These are phyloP conservation scores for Bretziella fagacearum DNA, from an alignment of 2,329 filamentous ascomycete genomes.

Conservation along the genomic window DNA sequence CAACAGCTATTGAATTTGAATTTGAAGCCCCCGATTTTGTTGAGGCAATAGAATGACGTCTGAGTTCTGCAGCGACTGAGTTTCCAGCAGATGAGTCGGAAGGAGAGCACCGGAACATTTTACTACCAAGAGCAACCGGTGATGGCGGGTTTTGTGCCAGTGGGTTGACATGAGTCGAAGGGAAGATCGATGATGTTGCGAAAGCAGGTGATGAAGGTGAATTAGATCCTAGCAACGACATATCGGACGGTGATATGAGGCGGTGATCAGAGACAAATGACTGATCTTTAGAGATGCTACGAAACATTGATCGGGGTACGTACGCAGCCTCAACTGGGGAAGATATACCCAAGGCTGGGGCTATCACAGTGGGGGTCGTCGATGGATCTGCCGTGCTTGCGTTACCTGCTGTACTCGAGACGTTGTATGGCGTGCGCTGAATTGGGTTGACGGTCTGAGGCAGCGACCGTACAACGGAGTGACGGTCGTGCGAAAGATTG, in stretches of 20 bases:
- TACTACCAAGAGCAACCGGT: not conserved
- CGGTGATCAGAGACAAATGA: not conserved
- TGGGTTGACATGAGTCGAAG: slow-evolving; percentile 8
- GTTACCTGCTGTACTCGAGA: not conserved
- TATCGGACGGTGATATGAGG: not conserved
- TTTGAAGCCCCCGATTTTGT: slow-evolving; percentile 6
- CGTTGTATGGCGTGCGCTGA: not conserved
- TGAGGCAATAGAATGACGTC: slow-evolving; percentile 8
- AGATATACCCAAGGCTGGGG: too few relatives aligned
- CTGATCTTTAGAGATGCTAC: not conserved
- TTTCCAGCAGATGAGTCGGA: slow-evolving; percentile 4
- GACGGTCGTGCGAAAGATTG: not conserved
- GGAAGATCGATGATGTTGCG: not conserved
- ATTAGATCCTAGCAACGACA: not conserved
- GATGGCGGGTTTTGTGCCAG: slow-evolving; percentile 10
- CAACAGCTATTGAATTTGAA: not conserved
- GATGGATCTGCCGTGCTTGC: not conserved
- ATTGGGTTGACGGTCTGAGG: not conserved
- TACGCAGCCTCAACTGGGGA: too few relatives aligned
- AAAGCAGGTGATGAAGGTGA: not conserved
- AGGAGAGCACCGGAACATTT: slow-evolving; percentile 2
- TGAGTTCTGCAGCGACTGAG: slow-evolving; percentile 4
- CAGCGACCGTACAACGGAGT: not conserved
- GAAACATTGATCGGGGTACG: slow-evolving; percentile 4
- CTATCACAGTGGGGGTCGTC: not conserved